Base-by-base conservation (phyloP, 306 rosid species). In the Macrotyloma uniflorum region DNA sequence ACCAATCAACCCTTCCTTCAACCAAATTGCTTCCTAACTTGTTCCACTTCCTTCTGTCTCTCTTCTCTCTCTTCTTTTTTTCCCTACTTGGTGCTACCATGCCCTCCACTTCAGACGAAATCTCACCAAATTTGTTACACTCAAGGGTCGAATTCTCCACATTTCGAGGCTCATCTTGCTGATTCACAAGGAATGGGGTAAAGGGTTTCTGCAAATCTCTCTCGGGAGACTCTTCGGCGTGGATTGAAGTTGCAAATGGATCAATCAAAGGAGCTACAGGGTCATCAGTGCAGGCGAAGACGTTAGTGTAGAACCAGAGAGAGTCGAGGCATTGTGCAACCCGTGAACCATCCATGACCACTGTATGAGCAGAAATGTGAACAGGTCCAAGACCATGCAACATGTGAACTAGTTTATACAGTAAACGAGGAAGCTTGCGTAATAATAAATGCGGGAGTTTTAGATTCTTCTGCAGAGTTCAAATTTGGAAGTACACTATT, bases 271-370 rank as follows among this genome's bases (percentile, higher is more conserved):
- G 57, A 18, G 70, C 12, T 8, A 7, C 28, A 24, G 20, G 47
- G 5, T 72, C 20, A 62, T 62, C 9, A 9, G 12, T 42, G 24
- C 18, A 23, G 22, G 78, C 62, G 8, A 92, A 58, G 58, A 90
- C 72, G 67, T 81, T 86, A 70, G 85, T 66, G 84, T 66, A 90
- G 89, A 90, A 90, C 96, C 93, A 93, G 40, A 90, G 84, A 80
- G 87, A 85, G 78, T 90, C 92, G 0, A 90, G 68, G 77, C 67
- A 68, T 53, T 88, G 84, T 35, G 62, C 1, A 40, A 87, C 87
- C 83, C 67, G 78, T 51, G 85, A 83, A 66, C 18, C 62, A 28
- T 81, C 89, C 88, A 88, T 89, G 76, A 24, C 59, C 9, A 75
- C 51, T 8, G 16, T 18, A 7, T 22, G 35, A 67, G 2, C 28